These are phyloP conservation scores for Salix viminalis DNA, from an alignment of 345 rosid species.

Conservation along the genomic window DNA sequence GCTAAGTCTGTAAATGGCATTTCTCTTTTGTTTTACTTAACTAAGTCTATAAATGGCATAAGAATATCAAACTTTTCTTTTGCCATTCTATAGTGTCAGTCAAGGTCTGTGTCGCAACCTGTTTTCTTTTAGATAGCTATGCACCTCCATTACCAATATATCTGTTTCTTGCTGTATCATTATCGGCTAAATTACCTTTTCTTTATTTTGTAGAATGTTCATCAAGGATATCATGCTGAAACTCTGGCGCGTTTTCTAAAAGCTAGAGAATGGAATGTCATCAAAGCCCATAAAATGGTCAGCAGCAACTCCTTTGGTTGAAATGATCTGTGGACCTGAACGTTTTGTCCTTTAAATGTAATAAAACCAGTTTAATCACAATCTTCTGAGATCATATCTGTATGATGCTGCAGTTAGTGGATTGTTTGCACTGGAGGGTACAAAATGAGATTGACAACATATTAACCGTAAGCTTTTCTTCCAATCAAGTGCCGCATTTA, in stretches of 20 bases:
- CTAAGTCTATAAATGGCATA: neutral
- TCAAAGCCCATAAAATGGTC: constrained; percentile 90
- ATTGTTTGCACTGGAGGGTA: constrained; percentile 80
- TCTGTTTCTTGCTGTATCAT: neutral
- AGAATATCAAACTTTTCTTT: neutral
- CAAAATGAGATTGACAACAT: constrained; percentile 79
- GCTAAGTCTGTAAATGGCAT: neutral
- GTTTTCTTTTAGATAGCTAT: neutral
- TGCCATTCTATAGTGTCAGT: neutral
- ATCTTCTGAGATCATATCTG: constrained; percentile 3
- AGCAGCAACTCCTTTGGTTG: constrained; percentile 11
- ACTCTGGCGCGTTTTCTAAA: constrained; percentile 71
- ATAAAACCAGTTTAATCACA: constrained; percentile 10
- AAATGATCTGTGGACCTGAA: neutral
- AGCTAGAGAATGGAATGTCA: constrained; percentile 90
- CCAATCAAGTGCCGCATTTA: neutral
- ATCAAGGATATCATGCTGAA: constrained; percentile 77
- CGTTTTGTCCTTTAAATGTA: neutral
- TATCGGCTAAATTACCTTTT: neutral
- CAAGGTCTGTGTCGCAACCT: neutral
- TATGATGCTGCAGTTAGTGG: constrained; percentile 62
- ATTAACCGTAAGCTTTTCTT: constrained; percentile 51
- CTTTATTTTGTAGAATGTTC: constrained; percentile 59
- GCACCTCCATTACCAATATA: neutral
- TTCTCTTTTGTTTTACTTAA: neutral